These are phyloP conservation scores for Fabrea salina DNA, from an alignment of 169 alveolate genomes.

Conservation along the genomic window DNA sequence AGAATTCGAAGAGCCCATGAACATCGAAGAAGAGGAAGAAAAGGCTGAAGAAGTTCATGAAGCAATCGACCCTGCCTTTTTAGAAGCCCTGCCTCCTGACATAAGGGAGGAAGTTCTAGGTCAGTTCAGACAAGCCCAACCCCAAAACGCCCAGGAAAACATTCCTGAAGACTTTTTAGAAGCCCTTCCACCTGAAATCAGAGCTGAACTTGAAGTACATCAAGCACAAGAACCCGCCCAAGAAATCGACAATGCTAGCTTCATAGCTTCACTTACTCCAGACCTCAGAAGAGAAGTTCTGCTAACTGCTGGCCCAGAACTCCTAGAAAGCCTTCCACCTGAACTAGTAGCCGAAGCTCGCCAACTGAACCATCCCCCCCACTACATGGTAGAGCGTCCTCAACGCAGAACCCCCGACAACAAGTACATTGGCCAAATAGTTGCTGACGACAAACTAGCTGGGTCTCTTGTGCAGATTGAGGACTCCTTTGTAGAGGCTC, in stretches of 20 bases:
- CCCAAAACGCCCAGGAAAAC: background rate
- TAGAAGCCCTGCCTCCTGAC: constrained; percentile 56
- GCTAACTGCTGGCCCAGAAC: constrained; percentile 65
- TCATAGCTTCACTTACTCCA: constrained; percentile 76
- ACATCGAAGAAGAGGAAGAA: background rate
- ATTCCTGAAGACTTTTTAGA: constrained; percentile 39
- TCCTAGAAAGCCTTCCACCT: constrained; percentile 63
- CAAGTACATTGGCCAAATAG: background rate
- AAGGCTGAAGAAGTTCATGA: constrained; percentile 4
- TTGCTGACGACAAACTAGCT: constrained; percentile 3
- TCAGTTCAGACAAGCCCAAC: background rate
- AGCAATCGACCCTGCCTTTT: constrained; percentile 51
- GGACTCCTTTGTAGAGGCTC: constrained; percentile 2
- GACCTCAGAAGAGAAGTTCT: constrained; percentile 73
- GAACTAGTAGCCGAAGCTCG: constrained; percentile 71
- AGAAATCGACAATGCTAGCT: constrained; percentile 68
- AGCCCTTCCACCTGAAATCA: constrained; percentile 52
- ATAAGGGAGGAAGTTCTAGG: constrained; percentile 47
- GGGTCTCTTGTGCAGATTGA: background rate
- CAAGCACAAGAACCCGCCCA: constrained; percentile 27
- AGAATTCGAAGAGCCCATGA: background rate
- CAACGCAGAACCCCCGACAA: background rate
- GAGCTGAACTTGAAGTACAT: constrained; percentile 35
- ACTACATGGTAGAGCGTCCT: background rate
- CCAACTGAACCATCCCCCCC: constrained; percentile 55